These are phyloP conservation scores for Populus trichocarpa DNA, from an alignment of 441 rosid genomes.

Conservation along the genomic window DNA sequence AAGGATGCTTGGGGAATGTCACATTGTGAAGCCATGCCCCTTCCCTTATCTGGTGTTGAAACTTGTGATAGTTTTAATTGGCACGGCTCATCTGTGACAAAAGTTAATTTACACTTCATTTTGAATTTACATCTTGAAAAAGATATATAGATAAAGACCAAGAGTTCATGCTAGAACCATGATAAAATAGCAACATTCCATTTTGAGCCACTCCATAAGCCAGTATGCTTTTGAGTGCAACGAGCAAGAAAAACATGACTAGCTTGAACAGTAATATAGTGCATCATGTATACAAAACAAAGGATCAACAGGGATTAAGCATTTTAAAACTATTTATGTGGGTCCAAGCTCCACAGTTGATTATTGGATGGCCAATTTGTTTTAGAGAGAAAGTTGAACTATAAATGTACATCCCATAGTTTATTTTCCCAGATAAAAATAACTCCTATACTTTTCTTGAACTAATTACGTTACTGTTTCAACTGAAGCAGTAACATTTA, in stretches of 20 bases:
- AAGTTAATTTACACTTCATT: slow-evolving; percentile 3
- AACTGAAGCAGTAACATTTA: neutral
- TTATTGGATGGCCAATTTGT: neutral
- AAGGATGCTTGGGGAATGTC: slow-evolving; percentile 70
- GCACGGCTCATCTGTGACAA: slow-evolving; percentile 41
- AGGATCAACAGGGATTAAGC: neutral
- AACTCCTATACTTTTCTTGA: neutral
- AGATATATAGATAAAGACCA: neutral
- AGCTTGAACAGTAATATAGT: neutral
- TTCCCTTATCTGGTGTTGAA: slow-evolving; percentile 62
- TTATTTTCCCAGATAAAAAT: neutral
- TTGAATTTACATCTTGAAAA: neutral
- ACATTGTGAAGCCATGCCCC: slow-evolving; percentile 59
- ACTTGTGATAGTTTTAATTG: slow-evolving; percentile 45
- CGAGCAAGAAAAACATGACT: neutral
- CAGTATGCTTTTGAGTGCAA: neutral
- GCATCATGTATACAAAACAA: neutral
- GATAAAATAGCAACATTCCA: neutral
- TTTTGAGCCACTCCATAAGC: neutral
- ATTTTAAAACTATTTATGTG: neutral
- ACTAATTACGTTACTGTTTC: neutral
- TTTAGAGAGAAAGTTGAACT: neutral
- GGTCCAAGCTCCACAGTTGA: neutral
- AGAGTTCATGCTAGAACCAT: slow-evolving; percentile 12
- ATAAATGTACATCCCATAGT: neutral